These are phyloP conservation scores for Colletotrichum neosansevieriae DNA, from an alignment of 2,329 filamentous ascomycete species.

Conservation along the genomic window DNA sequence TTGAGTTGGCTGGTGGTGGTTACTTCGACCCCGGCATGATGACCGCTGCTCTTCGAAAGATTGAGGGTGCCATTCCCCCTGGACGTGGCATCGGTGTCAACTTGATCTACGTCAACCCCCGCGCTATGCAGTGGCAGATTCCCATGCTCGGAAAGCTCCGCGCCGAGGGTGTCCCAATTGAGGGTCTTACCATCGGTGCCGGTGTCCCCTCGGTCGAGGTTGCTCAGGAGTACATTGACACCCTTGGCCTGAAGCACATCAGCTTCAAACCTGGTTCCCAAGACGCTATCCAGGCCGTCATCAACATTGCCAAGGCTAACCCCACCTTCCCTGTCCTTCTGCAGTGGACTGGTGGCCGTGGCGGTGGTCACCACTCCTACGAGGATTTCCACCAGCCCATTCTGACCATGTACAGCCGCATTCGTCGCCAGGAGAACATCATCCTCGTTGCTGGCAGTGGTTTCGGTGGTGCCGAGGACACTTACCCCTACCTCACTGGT, in stretches of 20 bases:
- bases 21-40: slow-evolving; percentile 88
- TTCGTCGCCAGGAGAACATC: slow-evolving; percentile 87
- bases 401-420: slow-evolving; percentile 89
- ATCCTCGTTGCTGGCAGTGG: slow-evolving; percentile 91
- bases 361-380: slow-evolving; percentile 93
- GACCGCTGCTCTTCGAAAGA: slow-evolving; percentile 85
- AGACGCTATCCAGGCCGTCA: slow-evolving; percentile 87
- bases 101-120: slow-evolving; percentile 90
- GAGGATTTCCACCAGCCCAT: slow-evolving; percentile 97
- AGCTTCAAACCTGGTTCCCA: slow-evolving; percentile 93
- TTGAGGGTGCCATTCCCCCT: slow-evolving; percentile 84
- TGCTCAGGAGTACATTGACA: slow-evolving; percentile 93
- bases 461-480: slow-evolving; percentile 90
- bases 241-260: slow-evolving; percentile 92
- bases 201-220: slow-evolving; percentile 95
- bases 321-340: slow-evolving; percentile 92
- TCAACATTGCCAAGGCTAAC: slow-evolving; percentile 95
- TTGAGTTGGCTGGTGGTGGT: slow-evolving; percentile 89
- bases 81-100: slow-evolving; percentile 92
- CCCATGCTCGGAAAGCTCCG: slow-evolving; percentile 84
- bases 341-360: slow-evolving; percentile 95
- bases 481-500: slow-evolving; percentile 92
- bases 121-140: slow-evolving; percentile 93
- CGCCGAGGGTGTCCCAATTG: slow-evolving; percentile 88
- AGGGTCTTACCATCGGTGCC: slow-evolving; percentile 91